Evolutionary conservation across 1,139 yeast genomes (phyloP).

Genomic region (Geotrichum restrictum): DNA sequence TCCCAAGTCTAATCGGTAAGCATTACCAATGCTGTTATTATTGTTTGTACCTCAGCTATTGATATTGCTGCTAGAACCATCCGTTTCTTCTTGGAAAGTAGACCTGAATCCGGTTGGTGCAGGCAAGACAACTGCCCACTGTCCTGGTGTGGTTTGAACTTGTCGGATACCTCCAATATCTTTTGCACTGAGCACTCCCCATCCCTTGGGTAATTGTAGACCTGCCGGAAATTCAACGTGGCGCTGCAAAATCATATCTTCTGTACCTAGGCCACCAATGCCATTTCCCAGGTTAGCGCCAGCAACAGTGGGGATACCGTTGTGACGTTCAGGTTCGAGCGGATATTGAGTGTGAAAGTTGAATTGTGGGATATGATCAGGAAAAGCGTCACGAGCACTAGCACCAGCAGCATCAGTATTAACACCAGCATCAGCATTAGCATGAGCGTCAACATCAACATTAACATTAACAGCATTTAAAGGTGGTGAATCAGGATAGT

Average conservation of each 20-base stretch:
- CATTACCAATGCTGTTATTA: too few species aligned
- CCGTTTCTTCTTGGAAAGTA: too few species aligned
- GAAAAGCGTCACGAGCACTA: constrained; percentile 1
- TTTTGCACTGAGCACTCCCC: constrained; percentile 15
- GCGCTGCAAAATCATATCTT: constrained; percentile 10
- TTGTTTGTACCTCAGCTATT: too few species aligned
- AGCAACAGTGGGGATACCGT: not conserved
- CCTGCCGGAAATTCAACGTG: constrained; percentile 13
- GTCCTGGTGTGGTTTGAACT: constrained; percentile 19
- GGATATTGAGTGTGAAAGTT: constrained; percentile 5
- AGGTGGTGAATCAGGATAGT: not conserved
- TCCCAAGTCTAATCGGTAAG: too few species aligned
- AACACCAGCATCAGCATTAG: too few species aligned
- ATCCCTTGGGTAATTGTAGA: constrained; percentile 15
- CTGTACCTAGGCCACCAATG: not conserved
- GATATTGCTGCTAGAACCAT: too few species aligned
- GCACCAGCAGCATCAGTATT: too few species aligned
- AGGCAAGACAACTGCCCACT: constrained; percentile 24
- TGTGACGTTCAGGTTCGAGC: too few species aligned
- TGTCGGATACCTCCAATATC: constrained; percentile 18
- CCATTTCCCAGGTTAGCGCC: not conserved
- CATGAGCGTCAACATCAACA: not conserved
- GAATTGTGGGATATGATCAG: not conserved
- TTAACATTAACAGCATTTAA: not conserved
- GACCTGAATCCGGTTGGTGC: too few species aligned